A percentile compares a stretch with the other conserved stretches of the same genome.
Conservation (phyloP, 306 rosid genomes). For the Abrus pulchellus region DNA sequence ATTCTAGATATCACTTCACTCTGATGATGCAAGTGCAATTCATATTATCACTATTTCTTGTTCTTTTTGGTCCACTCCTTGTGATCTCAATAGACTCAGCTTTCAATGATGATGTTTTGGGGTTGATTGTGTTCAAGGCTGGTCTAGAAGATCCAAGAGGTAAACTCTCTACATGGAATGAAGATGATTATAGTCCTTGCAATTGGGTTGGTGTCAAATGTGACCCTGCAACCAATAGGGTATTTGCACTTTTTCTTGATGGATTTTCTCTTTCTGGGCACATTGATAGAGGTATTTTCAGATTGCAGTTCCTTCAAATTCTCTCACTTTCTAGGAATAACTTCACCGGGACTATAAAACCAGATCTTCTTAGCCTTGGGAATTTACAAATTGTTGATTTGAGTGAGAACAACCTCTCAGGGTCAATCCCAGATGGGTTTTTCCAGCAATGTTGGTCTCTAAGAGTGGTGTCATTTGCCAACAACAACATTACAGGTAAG, state of each 20-base stretch:
- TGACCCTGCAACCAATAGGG: conserved; percentile 70
- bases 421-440: conserved; percentile 70
- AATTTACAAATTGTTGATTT: conserved; percentile 72
- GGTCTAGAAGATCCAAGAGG: conserved; percentile 75
- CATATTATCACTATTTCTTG: conserved; percentile 48
- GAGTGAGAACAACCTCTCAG: conserved; percentile 75
- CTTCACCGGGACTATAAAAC: conserved; percentile 78
- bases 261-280: conserved; percentile 91
- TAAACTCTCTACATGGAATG: conserved; percentile 81
- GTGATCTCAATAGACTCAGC: conserved; percentile 58
- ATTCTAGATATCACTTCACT: conserved; percentile 21
- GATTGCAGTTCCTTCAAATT: conserved; percentile 72
- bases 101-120: conserved; percentile 91
- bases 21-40: conserved; percentile 65
- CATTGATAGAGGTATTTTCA: conserved; percentile 72
- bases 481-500: conserved; percentile 72
- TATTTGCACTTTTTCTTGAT: conserved; percentile 73
- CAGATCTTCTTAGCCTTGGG: conserved; percentile 72
- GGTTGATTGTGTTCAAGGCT: conserved; percentile 86
- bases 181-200: conserved; percentile 81
- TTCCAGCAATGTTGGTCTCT: conserved; percentile 87
- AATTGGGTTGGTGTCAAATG: conserved; percentile 85
- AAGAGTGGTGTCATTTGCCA: conserved; percentile 71
- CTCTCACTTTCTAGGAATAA: conserved; percentile 81
- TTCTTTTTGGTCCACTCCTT: conserved; percentile 53